These are phyloP conservation scores for Rhodotorula sp. DNA, from an alignment of 1,284 basidiomycete species.

Conservation along the genomic window DNA sequence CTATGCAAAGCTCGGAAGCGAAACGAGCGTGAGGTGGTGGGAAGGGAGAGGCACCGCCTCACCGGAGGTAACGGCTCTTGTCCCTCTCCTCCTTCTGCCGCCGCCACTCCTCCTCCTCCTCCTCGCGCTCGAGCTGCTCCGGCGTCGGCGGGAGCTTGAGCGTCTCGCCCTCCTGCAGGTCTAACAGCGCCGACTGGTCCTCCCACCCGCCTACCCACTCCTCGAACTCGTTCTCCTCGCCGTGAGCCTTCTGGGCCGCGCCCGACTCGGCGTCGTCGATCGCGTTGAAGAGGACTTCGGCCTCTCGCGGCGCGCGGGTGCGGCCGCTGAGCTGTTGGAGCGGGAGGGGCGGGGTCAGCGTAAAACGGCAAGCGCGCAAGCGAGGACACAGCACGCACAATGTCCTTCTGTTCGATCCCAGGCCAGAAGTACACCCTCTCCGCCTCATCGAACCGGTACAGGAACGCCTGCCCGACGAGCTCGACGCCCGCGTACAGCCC, in stretches of 20 bases:
- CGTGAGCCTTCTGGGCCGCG: conserved; percentile 54
- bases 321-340: conserved; percentile 47
- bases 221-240: conserved; percentile 41
- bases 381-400: conserved; percentile 46
- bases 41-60: background rate
- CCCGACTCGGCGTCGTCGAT: conserved; percentile 58
- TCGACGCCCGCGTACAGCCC: conserved; percentile 53
- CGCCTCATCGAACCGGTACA: conserved; percentile 13
- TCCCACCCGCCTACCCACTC: conserved; percentile 32
- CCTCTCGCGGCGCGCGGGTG: conserved; percentile 55
- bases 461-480: conserved; percentile 56
- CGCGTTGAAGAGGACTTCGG: conserved; percentile 53
- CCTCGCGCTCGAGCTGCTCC: conserved; percentile 50
- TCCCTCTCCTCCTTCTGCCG: conserved; percentile 19
- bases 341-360: background rate
- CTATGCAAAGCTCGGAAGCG: background rate
- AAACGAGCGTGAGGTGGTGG: background rate
- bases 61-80: conserved; percentile 22
- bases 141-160: conserved; percentile 56
- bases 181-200: conserved; percentile 26
- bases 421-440: conserved; percentile 50
- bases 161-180: conserved; percentile 51
- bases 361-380: background rate
- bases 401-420: conserved; percentile 53
- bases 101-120: conserved; percentile 47